Evolutionary conservation across 1,139 yeast species (phyloP).

Genomic region (Yamadazyma pseudoaaseri): DNA sequence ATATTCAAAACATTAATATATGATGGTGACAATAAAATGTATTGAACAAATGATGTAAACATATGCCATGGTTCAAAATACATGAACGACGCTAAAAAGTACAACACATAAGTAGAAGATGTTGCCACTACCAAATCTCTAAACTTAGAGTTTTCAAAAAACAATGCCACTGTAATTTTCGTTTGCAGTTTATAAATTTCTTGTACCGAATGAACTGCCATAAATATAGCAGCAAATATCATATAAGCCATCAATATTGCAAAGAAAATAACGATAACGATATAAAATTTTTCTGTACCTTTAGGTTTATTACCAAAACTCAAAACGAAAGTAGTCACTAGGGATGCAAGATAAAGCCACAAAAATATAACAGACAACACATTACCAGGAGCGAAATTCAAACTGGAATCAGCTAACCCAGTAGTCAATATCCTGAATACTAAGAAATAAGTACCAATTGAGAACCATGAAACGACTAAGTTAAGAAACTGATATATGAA

Average conservation of each 20-base stretch:
- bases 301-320: constrained; percentile 94
- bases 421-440: constrained; percentile 78
- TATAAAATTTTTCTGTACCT: constrained; percentile 81
- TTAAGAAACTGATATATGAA: constrained; percentile 44
- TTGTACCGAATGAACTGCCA: constrained; percentile 47
- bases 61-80: constrained; percentile 54
- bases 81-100: constrained; percentile 45
- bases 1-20: constrained; percentile 49
- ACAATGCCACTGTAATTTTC: constrained; percentile 35
- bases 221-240: constrained; percentile 60
- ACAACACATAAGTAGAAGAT: constrained; percentile 45
- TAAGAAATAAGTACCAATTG: constrained; percentile 75
- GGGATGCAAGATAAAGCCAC: constrained; percentile 85
- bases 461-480: constrained; percentile 70
- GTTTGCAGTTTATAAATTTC: constrained; percentile 29
- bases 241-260: constrained; percentile 90
- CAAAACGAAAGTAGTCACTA: constrained; percentile 87
- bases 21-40: constrained; percentile 46
- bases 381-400: constrained; percentile 64
- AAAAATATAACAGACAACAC: constrained; percentile 76
- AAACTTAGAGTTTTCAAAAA: constrained; percentile 42
- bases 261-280: constrained; percentile 83
- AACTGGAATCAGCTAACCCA: constrained; percentile 54
- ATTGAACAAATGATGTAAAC: constrained; percentile 49
- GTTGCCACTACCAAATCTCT: constrained; percentile 51